Evolutionary conservation across 805 yeast species (phyloP).

Genomic region (Wickerhamomyces strasburgensis): DNA sequence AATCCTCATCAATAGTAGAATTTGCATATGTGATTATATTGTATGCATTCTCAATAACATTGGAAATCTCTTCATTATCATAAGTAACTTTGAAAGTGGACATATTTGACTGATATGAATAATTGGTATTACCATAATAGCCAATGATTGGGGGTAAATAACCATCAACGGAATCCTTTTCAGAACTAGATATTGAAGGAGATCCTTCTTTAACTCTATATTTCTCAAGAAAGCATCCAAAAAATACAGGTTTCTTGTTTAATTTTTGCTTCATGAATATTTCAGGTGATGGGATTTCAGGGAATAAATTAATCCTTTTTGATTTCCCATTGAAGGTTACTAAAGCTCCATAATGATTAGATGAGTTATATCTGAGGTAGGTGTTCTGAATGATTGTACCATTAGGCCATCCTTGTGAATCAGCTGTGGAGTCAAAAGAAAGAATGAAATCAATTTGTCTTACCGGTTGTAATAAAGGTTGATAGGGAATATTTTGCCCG

Average conservation of each 20-base stretch:
- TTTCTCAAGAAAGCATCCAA: slow-evolving; percentile 54
- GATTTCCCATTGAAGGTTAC: slow-evolving; percentile 33
- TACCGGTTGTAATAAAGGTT: slow-evolving; percentile 58
- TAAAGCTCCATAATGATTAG: slow-evolving; percentile 24
- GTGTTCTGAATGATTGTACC: slow-evolving; percentile 45
- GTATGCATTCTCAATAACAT: slow-evolving; percentile 49
- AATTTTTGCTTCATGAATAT: slow-evolving; percentile 45
- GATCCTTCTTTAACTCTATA: slow-evolving; percentile 11
- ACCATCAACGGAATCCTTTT: slow-evolving; percentile 8
- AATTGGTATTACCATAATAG: slow-evolving; percentile 42
- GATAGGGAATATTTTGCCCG: slow-evolving; percentile 63
- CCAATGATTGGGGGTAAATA: slow-evolving; percentile 49
- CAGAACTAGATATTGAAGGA: background rate
- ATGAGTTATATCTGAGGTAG: slow-evolving; percentile 19
- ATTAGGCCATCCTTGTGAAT: slow-evolving; percentile 50
- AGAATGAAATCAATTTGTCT: slow-evolving; percentile 59
- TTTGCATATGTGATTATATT: slow-evolving; percentile 44
- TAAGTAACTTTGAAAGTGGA: slow-evolving; percentile 58
- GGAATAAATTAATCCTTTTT: slow-evolving; percentile 44
- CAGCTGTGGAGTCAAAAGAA: slow-evolving; percentile 57
- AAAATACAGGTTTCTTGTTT: slow-evolving; percentile 63
- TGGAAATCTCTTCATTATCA: slow-evolving; percentile 35
- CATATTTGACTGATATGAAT: slow-evolving; percentile 42
- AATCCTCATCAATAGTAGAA: slow-evolving; percentile 32
- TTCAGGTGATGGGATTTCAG: slow-evolving; percentile 53